These are phyloP conservation scores for Mycena belliarum DNA, from an alignment of 768 basidiomycete genomes.

Conservation along the genomic window DNA sequence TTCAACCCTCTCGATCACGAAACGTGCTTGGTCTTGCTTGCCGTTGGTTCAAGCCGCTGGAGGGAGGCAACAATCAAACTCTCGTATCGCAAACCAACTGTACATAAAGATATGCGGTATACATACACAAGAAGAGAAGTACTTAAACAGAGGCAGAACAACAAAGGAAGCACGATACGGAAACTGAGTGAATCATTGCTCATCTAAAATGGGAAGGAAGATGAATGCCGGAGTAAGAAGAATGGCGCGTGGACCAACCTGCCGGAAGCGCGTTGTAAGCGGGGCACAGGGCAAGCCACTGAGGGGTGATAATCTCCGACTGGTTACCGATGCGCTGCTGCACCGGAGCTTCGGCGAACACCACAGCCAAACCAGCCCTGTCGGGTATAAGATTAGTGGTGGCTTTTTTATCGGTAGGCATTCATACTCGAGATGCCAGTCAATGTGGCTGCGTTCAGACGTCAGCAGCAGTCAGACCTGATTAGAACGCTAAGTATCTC, in stretches of 20 bases:
- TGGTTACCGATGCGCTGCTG: slow-evolving; percentile 27
- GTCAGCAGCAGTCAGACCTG: slow-evolving; percentile 11
- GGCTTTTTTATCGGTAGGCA: background rate
- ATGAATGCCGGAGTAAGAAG: too few relatives aligned
- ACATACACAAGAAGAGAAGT: too few relatives aligned
- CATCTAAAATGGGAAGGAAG: too few relatives aligned
- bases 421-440: slow-evolving; percentile 35
- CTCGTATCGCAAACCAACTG: too few relatives aligned
- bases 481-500: background rate
- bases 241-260: background rate
- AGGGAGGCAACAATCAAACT: too few relatives aligned
- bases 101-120: too few relatives aligned
- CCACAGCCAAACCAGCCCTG: slow-evolving; percentile 38
- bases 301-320: slow-evolving; percentile 24
- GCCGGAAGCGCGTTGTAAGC: background rate
- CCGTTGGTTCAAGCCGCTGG: too few relatives aligned
- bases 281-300: slow-evolving; percentile 20
- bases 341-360: slow-evolving; percentile 36
- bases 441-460: slow-evolving; percentile 30
- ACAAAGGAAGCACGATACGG: too few relatives aligned
- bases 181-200: too few relatives aligned
- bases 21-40: too few relatives aligned
- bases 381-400: background rate
- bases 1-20: too few relatives aligned
- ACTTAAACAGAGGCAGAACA: too few relatives aligned